These are phyloP conservation scores for Zygnema circumcarinatum DNA, from an alignment of 139 green algal genomes.

Conservation along the genomic window DNA sequence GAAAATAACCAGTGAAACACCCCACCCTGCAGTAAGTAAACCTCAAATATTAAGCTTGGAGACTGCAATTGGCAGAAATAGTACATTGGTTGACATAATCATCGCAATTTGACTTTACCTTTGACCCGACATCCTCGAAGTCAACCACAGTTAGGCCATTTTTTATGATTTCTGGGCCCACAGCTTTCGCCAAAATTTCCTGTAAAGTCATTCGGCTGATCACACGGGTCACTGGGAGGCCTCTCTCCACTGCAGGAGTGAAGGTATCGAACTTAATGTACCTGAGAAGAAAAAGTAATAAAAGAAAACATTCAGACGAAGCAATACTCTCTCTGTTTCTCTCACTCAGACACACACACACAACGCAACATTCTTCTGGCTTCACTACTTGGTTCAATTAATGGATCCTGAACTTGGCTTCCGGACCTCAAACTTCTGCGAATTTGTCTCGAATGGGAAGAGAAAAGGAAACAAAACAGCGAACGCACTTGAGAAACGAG, in stretches of 20 bases:
- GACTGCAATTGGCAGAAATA: no score
- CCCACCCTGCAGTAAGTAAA: no score
- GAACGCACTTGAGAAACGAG: no score
- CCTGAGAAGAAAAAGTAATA: slow-evolving; percentile 62
- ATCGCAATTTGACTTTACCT: no score
- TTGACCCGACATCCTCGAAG: slow-evolving; percentile 59
- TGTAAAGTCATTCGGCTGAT: slow-evolving; percentile 73
- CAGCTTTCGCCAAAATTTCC: slow-evolving; percentile 56
- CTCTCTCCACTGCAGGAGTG: slow-evolving; percentile 85
- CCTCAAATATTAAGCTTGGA: no score
- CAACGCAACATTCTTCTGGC: background rate
- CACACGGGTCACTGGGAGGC: slow-evolving; percentile 92
- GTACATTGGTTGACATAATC: no score
- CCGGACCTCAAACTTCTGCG: no score
- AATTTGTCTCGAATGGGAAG: no score
- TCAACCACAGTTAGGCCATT: slow-evolving; percentile 59
- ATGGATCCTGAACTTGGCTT: background rate
- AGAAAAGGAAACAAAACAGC: no score
- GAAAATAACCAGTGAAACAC: background rate
- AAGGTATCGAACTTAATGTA: slow-evolving; percentile 99
- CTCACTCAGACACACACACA: slow-evolving; percentile 13
- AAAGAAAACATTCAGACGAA: background rate
- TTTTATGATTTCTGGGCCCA: slow-evolving; percentile 42
- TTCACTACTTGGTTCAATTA: background rate
- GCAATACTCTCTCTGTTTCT: background rate